A percentile compares a stretch with the other conserved stretches of the same genome.
phyloP scores from a whole-genome alignment of 805 yeast species.

The Yamadazyma ubonensis region DNA sequence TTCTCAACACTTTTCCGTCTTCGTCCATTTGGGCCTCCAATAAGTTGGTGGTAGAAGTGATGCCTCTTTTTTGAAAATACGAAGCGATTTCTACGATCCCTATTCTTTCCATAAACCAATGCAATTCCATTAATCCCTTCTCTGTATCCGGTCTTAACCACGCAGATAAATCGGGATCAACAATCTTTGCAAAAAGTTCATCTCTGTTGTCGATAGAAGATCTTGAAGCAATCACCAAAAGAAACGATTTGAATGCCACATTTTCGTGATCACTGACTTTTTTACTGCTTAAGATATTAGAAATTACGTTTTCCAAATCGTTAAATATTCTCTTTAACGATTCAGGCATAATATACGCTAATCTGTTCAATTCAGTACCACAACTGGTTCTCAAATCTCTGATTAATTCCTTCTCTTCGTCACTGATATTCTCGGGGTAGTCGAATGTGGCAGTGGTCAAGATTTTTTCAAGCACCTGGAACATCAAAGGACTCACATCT shows the following conservation, averaged over 20 bases:
- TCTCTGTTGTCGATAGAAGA: constrained; percentile 70
- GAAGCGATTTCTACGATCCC: constrained; percentile 93
- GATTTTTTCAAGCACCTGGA: constrained; percentile 80
- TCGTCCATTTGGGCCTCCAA: constrained; percentile 86
- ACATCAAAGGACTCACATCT: constrained; percentile 71
- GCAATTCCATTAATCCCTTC: constrained; percentile 83
- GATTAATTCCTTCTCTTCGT: constrained; percentile 74
- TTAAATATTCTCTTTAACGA: constrained; percentile 75
- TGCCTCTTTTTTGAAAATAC: constrained; percentile 80
- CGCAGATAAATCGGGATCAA: constrained; percentile 87
- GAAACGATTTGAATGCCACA: constrained; percentile 89
- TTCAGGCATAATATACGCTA: constrained; percentile 94
- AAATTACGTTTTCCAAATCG: constrained; percentile 80
- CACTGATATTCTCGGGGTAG: constrained; percentile 63
- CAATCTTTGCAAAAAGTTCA: constrained; percentile 79
- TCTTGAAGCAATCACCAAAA: constrained; percentile 88
- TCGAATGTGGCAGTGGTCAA: constrained; percentile 82
- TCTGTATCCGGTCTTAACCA: constrained; percentile 94
- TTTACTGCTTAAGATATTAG: constrained; percentile 61
- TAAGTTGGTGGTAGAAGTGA: constrained; percentile 72
- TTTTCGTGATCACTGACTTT: constrained; percentile 87
- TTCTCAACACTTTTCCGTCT: constrained; percentile 72
- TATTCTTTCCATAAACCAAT: constrained; percentile 97
- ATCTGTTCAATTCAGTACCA: constrained; percentile 90
- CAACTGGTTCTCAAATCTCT: constrained; percentile 87